phyloP scores from a whole-genome alignment of 2,329 filamentous ascomycete genomes.

The Conoideocrella luteorostrata region DNA sequence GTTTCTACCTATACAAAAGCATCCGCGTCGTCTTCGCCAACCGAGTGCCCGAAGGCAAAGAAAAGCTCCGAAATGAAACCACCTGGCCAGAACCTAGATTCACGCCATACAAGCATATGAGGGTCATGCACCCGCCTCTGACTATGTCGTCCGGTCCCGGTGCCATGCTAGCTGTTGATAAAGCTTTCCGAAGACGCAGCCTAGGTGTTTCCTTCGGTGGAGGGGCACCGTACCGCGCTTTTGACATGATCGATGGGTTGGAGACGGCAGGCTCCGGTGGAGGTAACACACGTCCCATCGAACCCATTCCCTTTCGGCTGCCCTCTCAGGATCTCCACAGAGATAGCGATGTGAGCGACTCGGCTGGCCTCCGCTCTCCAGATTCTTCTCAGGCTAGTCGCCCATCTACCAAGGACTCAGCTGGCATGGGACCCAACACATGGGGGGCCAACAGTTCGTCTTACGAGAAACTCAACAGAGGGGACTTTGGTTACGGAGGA shows the following conservation, averaged over 20 bases:
- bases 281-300: constrained; percentile 32
- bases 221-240: constrained; percentile 19
- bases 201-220: constrained; percentile 38
- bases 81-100: constrained; percentile 84
- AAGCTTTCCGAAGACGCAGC: constrained; percentile 52
- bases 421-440: constrained; percentile 18
- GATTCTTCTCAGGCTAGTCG: constrained; percentile 23
- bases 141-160: constrained; percentile 33
- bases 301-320: constrained; percentile 46
- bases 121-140: constrained; percentile 40
- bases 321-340: constrained; percentile 23
- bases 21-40: constrained; percentile 96
- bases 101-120: constrained; percentile 69
- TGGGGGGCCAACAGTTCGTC: constrained; percentile 10
- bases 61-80: constrained; percentile 83
- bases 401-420: constrained; percentile 30
- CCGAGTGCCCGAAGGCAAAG: constrained; percentile 89
- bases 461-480: constrained; percentile 64
- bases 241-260: constrained; percentile 28
- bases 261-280: constrained; percentile 14
- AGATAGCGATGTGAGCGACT: constrained; percentile 25
- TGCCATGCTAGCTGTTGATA: constrained; percentile 51
- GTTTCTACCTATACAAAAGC: constrained; percentile 85
- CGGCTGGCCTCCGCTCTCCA: constrained; percentile 18
- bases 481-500: constrained; percentile 57